A percentile compares a stretch with the other conserved stretches of the same genome.
phyloP scores from a whole-genome alignment of 2,329 filamentous ascomycete species.

The Byssoonygena ceratinophila region DNA sequence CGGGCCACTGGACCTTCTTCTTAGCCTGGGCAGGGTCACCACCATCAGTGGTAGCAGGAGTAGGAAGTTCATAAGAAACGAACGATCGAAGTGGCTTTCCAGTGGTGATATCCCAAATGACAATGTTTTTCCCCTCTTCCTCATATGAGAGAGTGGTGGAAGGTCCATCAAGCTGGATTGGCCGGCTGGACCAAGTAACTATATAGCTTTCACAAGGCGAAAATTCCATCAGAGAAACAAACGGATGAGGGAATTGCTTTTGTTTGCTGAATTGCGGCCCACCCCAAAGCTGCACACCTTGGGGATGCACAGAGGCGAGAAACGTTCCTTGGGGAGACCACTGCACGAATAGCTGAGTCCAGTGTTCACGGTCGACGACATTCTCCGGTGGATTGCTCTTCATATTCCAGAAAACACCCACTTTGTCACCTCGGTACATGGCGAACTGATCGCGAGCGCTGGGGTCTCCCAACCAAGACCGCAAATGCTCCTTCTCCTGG shows the following conservation, averaged over 20 bases:
- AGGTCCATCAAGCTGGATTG: constrained; percentile 81
- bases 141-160: constrained; percentile 76
- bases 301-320: constrained; percentile 85
- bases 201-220: constrained; percentile 87
- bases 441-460: constrained; percentile 91
- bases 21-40: constrained; percentile 57
- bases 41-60: constrained; percentile 49
- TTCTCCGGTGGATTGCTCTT: constrained; percentile 81
- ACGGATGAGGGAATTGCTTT: constrained; percentile 88
- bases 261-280: constrained; percentile 80
- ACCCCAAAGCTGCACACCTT: constrained; percentile 96
- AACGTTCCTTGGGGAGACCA: constrained; percentile 95
- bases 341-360: constrained; percentile 96
- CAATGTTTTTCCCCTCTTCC: constrained; percentile 98
- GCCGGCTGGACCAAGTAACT: constrained; percentile 91
- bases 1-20: constrained; percentile 94
- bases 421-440: constrained; percentile 83
- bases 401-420: constrained; percentile 97
- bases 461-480: constrained; percentile 82
- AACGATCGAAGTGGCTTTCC: constrained; percentile 86
- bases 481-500: constrained; percentile 81
- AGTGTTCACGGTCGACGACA: constrained; percentile 84
- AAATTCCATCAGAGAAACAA: constrained; percentile 91
- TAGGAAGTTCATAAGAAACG: constrained; percentile 66
- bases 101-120: constrained; percentile 94